phyloP scores from a whole-genome alignment of 306 rosid genomes.

The Parietaria judaica region DNA sequence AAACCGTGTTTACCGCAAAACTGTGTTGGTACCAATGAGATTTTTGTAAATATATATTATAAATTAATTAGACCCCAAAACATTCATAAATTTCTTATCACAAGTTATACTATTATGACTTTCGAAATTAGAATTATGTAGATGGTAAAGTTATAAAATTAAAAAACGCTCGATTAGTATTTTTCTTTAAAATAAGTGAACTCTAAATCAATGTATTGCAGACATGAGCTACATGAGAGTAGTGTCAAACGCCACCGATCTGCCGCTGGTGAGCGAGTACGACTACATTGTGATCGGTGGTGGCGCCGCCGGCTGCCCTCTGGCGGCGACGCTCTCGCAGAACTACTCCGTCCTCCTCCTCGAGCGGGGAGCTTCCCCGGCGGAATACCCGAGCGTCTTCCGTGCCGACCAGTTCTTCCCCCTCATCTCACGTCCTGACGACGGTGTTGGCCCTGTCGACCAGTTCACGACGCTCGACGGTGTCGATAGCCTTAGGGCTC shows the following conservation, averaged over 20 bases:
- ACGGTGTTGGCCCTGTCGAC: constrained; percentile 5
- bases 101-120: too few relatives aligned
- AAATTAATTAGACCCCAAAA: too few relatives aligned
- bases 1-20: too few relatives aligned
- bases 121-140: too few relatives aligned
- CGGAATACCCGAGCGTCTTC: background rate
- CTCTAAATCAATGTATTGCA: too few relatives aligned
- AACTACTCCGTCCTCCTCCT: constrained; percentile 21
- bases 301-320: constrained; percentile 31
- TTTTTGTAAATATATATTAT: too few relatives aligned
- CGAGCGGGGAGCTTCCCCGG: constrained; percentile 24
- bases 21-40: too few relatives aligned
- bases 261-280: constrained; percentile 7
- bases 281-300: constrained; percentile 37
- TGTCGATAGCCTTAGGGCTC: constrained; percentile 12
- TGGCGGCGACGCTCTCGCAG: constrained; percentile 27
- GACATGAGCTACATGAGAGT: constrained; percentile 24
- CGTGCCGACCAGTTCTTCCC: background rate
- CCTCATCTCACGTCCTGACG: background rate
- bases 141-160: too few relatives aligned
- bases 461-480: constrained; percentile 18
- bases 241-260: constrained; percentile 14
- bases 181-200: too few relatives aligned
- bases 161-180: too few relatives aligned
- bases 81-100: too few relatives aligned